Base-by-base conservation (phyloP, 148 eudicot species). In the Chenopodium suecicum region DNA sequence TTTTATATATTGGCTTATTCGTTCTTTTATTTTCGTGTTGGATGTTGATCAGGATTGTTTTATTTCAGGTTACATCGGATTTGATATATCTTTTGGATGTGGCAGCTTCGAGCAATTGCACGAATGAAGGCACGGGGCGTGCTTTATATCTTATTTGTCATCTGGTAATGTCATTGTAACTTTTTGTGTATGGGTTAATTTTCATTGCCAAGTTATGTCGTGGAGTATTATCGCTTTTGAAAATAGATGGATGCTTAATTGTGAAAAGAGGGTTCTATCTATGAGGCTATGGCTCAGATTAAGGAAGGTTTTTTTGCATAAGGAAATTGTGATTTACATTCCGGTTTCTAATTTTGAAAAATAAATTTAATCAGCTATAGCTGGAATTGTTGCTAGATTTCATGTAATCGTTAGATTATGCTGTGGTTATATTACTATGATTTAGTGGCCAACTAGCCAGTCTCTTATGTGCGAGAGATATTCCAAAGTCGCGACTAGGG, bases 31-130 rank as follows among this genome's bases (percentile, higher is more conserved):
- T n/a, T 34, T 47, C 74, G n/a, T 32, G 52, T 73, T 32, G 7
- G 10, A 23, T 63, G 29, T 70, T 9, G 56, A 44, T 70, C 27
- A 70, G 27, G 34, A 25, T 50, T 65, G 72, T 74, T 22, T 44
- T 25, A 23, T 82, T 83, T 77, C 82, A 94, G 98, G 94, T 88
- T 1, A 80, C 91, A 0, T 90, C 95, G 17, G 99, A 95, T 82
- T 65, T 89, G 85, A 79, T 91, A 78, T 89, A 88, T 86, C 77
- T 95, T 27, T 47, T 91, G 79, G 89, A 92, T 82, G 66, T 92
- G 88, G 92, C 89, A 69, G 84, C 91, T 52, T 74, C 75, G 32
- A 80, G 76, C 74, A 54, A 50, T 58, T 62, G 86, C 34, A 65
- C 67, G 29, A 25, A 74, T 70, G 89, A 88, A 50, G 88, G 88